Percentiles rank a stretch among this genome's conserved stretches.
Conservation (phyloP, 805 yeast genomes). For the Saccharomycopsis capsularis region DNA sequence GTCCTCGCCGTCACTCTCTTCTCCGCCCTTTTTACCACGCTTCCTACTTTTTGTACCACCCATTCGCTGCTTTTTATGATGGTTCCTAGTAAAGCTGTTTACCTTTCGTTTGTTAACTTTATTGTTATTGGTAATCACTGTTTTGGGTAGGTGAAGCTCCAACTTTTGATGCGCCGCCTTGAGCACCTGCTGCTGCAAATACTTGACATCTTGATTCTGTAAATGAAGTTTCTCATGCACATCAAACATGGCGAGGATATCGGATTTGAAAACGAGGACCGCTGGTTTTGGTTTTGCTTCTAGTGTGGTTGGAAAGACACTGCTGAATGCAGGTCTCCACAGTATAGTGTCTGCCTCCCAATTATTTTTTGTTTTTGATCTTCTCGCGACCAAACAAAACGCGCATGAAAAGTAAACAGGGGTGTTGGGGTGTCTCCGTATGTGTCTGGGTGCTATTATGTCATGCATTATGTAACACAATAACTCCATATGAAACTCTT, state of each 20-base stretch:
- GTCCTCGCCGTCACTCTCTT: not conserved
- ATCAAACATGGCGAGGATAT: too few relatives aligned
- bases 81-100: too few relatives aligned
- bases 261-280: too few relatives aligned
- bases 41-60: not conserved
- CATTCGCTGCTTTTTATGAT: not conserved
- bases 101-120: slow-evolving; percentile 2
- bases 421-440: not conserved
- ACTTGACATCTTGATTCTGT: slow-evolving; percentile 45
- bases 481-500: too few relatives aligned
- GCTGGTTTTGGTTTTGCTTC: too few relatives aligned
- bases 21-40: not conserved
- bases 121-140: not conserved
- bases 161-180: slow-evolving; percentile 39
- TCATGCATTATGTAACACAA: too few relatives aligned
- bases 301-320: too few relatives aligned
- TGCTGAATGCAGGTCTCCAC: too few relatives aligned
- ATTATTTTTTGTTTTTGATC: too few relatives aligned
- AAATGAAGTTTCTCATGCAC: slow-evolving; percentile 40
- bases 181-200: slow-evolving; percentile 39
- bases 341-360: too few relatives aligned
- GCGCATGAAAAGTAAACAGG: too few relatives aligned
- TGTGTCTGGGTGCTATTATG: not conserved
- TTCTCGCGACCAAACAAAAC: too few relatives aligned
- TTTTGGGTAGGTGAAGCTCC: slow-evolving; percentile 39